Base-by-base conservation (phyloP, 2,329 filamentous ascomycete species). In the Macroventuria anomochaeta region DNA sequence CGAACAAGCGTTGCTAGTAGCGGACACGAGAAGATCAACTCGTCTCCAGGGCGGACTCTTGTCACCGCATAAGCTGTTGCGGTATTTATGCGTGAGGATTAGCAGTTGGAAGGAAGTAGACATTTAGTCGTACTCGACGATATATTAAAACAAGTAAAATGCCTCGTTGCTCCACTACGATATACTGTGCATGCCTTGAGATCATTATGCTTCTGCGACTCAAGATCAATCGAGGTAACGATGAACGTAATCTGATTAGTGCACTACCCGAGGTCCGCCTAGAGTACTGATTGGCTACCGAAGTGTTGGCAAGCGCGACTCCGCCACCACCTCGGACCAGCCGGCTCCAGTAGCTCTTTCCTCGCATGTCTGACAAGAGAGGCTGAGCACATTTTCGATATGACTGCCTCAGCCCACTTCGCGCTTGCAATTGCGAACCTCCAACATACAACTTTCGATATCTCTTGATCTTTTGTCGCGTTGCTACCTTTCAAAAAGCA, bases 291-390 rank as follows among this genome's bases (percentile, higher is more conserved):
- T 55, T 55, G 53, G 46, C 8, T 11, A 12, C 5, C 12, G 8
- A 11, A 21, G 12, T 41, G 21, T 37, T 46, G 40, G 33, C 33
- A 41, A 38, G 36, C 36, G 25, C 33, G 54, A 63, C 63, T 65
- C 62, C 62, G 63, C 63, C 63, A 65, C 63, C 57, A 63, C 49
- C 44, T 34, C 61, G 60, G 60, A 50, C 39, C 15, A 52, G 32
- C 36, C 63, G 57, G 61, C 52, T 46, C 61, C 61, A 65, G 57
- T 66, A 51, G 61, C 48, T 57, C 44, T 26, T 50, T n/a, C 47
- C 51, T 55, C 31, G 48, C 46, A 53, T 32, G 56, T 59, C 49
- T 46, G 58, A 57, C 58, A 33, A 63, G 28, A 52, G 63, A 65
- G 64, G 64, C 64, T 56, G 63, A 65, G 64, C 59, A 53, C 41